Base-by-base conservation (phyloP, 2,329 filamentous ascomycete genomes). In the Pseudonectria buxi region DNA sequence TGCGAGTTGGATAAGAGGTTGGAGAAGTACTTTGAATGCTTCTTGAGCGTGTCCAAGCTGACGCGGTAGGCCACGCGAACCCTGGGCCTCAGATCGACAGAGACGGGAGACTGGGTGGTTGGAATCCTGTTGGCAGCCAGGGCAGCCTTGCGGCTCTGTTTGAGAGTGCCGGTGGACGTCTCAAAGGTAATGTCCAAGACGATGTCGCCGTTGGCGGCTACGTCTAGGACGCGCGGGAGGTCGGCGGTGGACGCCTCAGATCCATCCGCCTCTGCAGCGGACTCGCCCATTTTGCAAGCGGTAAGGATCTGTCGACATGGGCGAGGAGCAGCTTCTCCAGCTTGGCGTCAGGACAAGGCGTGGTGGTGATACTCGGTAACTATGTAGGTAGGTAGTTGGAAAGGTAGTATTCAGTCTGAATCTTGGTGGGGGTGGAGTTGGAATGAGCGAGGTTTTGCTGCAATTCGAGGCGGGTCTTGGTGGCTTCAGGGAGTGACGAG, bases 1-100 rank as follows among this genome's bases (percentile, higher is more conserved):
- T 75, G 65, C 3, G 66, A 67, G 42, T 80, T 74, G 9, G 75
- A 72, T 3, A 88, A 67, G 12, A 88, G 68, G 37, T 76, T 77
- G 36, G 69, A 69, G 55, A 88, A 88, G 57, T 86, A 88, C 37
- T 73, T 74, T 5, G 83, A 87, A 41, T 75, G 68, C 42, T 66
- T 65, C 57, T 69, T 74, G 24, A 88, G 64, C 1, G 62, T 62
- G 10, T 63, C 63, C 2, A 79, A 62, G 33, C 71, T 68, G 28
- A 84, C 81, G 16, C 82, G 71, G 51, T 81, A 87, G 10, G 68
- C 63, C 24, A 68, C 54, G 14, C 61, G 59, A 22, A 65, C 49
- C 32, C 46, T 59, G 30, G 64, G 53, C 44, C 63, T 65, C 14
- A 60, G 46, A 5, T 51, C 43, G 7, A 60, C 56, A 30, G 49